Evolutionary conservation across 352 stramenopile genomes (phyloP).

Genomic region (Phytophthora rubi): DNA sequence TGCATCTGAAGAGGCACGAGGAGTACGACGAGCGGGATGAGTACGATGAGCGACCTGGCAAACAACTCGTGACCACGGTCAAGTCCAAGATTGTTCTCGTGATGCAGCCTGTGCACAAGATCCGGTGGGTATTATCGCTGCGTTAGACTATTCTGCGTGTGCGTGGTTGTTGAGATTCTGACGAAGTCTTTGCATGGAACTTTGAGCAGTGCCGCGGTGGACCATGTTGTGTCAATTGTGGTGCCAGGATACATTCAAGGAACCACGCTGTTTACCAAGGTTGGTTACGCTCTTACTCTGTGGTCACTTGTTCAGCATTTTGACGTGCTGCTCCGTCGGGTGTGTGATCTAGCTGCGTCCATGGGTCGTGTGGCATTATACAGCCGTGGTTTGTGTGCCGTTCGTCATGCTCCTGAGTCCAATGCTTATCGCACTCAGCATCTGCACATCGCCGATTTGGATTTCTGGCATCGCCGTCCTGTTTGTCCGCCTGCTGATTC

Average conservation of each 20-base stretch:
- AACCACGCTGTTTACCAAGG: slow-evolving; percentile 47
- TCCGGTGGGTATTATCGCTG: slow-evolving; percentile 42
- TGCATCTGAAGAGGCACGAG: slow-evolving; percentile 72
- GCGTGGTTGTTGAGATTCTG: slow-evolving; percentile 12
- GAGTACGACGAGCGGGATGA: slow-evolving; percentile 53
- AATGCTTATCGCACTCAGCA: slow-evolving; percentile 77
- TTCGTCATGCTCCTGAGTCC: slow-evolving; percentile 76
- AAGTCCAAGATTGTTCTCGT: slow-evolving; percentile 50
- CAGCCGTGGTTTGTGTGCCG: slow-evolving; percentile 70
- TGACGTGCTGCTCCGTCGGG: neutral
- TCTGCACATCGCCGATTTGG: slow-evolving; percentile 85
- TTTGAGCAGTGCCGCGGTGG: slow-evolving; percentile 35
- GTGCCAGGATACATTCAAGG: slow-evolving; percentile 50
- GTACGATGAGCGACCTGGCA: slow-evolving; percentile 31
- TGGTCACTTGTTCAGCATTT: slow-evolving; percentile 1
- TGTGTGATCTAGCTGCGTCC: slow-evolving; percentile 44
- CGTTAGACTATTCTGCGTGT: slow-evolving; percentile 14
- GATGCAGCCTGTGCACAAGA: slow-evolving; percentile 51
- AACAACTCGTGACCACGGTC: slow-evolving; percentile 49
- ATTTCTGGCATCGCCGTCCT: slow-evolving; percentile 61
- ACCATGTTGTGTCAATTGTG: slow-evolving; percentile 40
- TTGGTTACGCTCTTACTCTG: slow-evolving; percentile 16
- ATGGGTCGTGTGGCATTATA: slow-evolving; percentile 77
- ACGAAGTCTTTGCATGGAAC: slow-evolving; percentile 19
- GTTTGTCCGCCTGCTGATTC: slow-evolving; percentile 54